Evolutionary conservation across 2,329 filamentous ascomycete genomes (phyloP).

Genomic region (Clarireedia paspali): DNA sequence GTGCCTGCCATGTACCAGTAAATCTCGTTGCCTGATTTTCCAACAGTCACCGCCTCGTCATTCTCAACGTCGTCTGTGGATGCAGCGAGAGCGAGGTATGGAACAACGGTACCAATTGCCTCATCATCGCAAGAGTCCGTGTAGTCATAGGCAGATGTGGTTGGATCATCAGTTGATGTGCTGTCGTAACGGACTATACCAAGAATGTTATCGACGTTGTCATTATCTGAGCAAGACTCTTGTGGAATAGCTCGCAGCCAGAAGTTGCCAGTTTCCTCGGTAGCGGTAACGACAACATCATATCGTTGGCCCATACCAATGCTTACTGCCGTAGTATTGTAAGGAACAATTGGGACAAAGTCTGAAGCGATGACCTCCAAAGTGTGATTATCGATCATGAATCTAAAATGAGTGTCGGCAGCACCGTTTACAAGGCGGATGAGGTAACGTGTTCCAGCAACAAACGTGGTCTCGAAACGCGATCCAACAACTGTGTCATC

Average conservation of each 20-base stretch:
- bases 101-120: conserved; percentile 20
- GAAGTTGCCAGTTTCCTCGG: conserved; percentile 39
- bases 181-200: conserved; percentile 44
- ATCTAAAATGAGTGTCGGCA: conserved; percentile 37
- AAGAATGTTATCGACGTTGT: conserved; percentile 39
- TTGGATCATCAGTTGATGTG: conserved; percentile 25
- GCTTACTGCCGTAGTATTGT: conserved; percentile 25
- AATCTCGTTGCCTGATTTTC: conserved; percentile 29
- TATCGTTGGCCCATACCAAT: conserved; percentile 47
- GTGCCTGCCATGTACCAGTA: conserved; percentile 41
- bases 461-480: conserved; percentile 28
- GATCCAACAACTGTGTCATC: background rate
- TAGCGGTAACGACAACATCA: conserved; percentile 36
- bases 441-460: conserved; percentile 34
- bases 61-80: background rate
- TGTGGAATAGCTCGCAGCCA: conserved; percentile 50
- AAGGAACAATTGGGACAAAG: conserved; percentile 31
- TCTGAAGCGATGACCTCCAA: conserved; percentile 58
- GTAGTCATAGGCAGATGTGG: conserved; percentile 17
- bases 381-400: conserved; percentile 40
- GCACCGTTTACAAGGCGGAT: conserved; percentile 38
- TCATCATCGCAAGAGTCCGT: conserved; percentile 25
- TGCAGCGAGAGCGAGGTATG: conserved; percentile 17
- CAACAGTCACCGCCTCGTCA: conserved; percentile 19
- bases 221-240: conserved; percentile 48